phyloP scores from a whole-genome alignment of 208 protist species.

The Leishmania guyanensis region DNA sequence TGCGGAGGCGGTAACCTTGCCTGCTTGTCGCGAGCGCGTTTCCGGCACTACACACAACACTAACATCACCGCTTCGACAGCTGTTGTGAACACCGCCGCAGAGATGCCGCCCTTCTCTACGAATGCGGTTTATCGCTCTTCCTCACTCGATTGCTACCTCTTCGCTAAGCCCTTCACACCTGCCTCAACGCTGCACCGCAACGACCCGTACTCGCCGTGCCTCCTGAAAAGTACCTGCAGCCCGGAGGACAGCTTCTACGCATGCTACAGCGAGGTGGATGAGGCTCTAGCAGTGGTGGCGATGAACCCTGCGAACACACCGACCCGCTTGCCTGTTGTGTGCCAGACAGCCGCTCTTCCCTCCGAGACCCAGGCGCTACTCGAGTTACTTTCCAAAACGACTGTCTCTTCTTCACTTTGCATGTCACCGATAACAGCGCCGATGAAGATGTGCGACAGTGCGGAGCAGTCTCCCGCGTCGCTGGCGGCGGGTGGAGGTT shows the following conservation, averaged over 20 bases:
- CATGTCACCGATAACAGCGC: conserved; percentile 6
- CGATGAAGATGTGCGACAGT: conserved; percentile 6
- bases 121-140: conserved; percentile 1
- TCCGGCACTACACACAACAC: not conserved
- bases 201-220: conserved; percentile 66
- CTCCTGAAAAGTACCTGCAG: conserved; percentile 32
- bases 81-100: not conserved
- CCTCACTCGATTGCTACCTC: conserved; percentile 16
- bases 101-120: not conserved
- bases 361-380: conserved; percentile 11
- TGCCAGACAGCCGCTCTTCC: conserved; percentile 2
- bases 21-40: conserved; percentile 10
- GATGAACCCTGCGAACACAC: conserved; percentile 5
- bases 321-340: conserved; percentile 3
- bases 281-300: not conserved
- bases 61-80: not conserved
- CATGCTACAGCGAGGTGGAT: conserved; percentile 49
- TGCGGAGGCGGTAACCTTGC: not conserved
- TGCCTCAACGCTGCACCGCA: conserved; percentile 22
- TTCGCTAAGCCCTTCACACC: conserved; percentile 35
- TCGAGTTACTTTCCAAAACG: conserved; percentile 7
- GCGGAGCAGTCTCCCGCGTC: not conserved
- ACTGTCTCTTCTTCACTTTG: not conserved
- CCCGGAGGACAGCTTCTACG: conserved; percentile 64
- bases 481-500: not conserved